Evolutionary conservation across 306 rosid species (phyloP).

Genomic region (Cercis canadensis): DNA sequence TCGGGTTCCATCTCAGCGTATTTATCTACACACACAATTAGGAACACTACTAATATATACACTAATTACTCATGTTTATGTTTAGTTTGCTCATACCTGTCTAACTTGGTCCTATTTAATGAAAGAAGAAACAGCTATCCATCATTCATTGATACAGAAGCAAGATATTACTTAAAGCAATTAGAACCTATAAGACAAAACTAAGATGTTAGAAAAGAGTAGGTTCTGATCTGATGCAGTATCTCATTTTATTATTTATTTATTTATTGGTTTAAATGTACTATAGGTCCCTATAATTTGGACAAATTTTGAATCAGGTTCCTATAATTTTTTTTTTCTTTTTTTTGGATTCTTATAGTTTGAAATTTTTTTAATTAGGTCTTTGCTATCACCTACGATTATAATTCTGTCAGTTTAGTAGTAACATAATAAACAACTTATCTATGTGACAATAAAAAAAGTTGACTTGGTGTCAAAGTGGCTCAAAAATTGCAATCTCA

Average conservation of each 20-base stretch:
- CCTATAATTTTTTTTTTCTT: too few species aligned
- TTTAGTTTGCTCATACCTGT: background rate
- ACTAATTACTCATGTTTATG: background rate
- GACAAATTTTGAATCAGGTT: too few species aligned
- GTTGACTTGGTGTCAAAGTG: too few species aligned
- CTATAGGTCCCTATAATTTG: too few species aligned
- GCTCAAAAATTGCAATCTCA: too few species aligned
- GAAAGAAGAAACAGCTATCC: background rate
- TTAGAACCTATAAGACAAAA: background rate
- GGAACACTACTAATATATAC: background rate
- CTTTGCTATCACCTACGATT: too few species aligned
- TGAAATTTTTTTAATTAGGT: too few species aligned
- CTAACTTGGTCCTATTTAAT: background rate
- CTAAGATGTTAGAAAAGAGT: background rate
- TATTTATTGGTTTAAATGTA: too few species aligned
- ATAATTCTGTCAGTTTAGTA: too few species aligned
- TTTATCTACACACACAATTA: background rate
- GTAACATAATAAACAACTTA: too few species aligned
- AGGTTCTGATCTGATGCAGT: background rate
- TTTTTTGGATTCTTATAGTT: too few species aligned
- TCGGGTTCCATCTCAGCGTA: background rate
- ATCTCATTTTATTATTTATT: conserved; percentile 2
- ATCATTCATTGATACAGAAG: background rate
- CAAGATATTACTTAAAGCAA: conserved; percentile 18
- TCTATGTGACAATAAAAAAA: too few species aligned